Evolutionary conservation across 2,329 filamentous ascomycete genomes (phyloP).

Genomic region (Sclerotinia nivalis): DNA sequence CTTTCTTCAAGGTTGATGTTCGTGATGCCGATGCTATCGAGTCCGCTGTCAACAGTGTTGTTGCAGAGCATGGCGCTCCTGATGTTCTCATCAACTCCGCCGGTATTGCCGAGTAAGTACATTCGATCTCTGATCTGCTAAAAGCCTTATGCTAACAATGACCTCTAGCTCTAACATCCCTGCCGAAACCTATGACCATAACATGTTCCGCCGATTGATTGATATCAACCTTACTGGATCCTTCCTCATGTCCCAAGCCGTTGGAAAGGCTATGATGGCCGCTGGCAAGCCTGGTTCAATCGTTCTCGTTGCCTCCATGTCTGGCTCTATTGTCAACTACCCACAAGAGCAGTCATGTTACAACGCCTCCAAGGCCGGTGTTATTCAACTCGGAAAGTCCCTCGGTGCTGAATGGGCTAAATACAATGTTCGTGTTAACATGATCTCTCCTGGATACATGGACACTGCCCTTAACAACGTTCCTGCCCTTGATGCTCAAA

Average conservation of each 20-base stretch:
- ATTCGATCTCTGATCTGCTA: background rate
- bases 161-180: slow-evolving; percentile 69
- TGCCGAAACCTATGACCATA: slow-evolving; percentile 72
- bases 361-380: slow-evolving; percentile 81
- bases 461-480: slow-evolving; percentile 80
- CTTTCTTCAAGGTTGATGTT: slow-evolving; percentile 79
- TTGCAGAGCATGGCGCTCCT: slow-evolving; percentile 65
- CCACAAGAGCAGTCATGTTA: slow-evolving; percentile 82
- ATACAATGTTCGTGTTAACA: slow-evolving; percentile 79
- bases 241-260: slow-evolving; percentile 75
- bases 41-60: slow-evolving; percentile 66
- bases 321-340: slow-evolving; percentile 81
- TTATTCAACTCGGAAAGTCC: slow-evolving; percentile 76
- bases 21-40: slow-evolving; percentile 70
- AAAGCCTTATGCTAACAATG: background rate
- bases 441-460: slow-evolving; percentile 81
- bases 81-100: slow-evolving; percentile 80
- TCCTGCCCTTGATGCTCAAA: slow-evolving; percentile 75
- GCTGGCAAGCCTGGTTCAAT: slow-evolving; percentile 70
- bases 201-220: slow-evolving; percentile 76
- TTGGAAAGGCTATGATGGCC: slow-evolving; percentile 72
- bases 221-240: slow-evolving; percentile 82
- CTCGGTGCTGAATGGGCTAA: slow-evolving; percentile 84
- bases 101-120: slow-evolving; percentile 68
- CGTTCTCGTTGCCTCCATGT: slow-evolving; percentile 78